Evolutionary conservation across 106 monocot genomes (phyloP).

Genomic region (Dioscorea dumetorum): DNA sequence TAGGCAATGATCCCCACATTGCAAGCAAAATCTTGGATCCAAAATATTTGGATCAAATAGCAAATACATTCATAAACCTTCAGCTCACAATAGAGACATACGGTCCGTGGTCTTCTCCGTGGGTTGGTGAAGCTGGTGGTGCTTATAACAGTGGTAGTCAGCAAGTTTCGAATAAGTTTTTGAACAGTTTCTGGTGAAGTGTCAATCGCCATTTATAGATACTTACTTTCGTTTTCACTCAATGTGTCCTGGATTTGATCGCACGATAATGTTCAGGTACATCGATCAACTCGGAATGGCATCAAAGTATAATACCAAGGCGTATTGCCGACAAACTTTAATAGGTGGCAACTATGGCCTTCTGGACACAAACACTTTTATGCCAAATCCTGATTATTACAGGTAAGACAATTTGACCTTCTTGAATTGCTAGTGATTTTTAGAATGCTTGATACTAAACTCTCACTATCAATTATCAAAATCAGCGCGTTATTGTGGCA

Average conservation of each 20-base stretch:
- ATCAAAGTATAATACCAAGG: constrained; percentile 59
- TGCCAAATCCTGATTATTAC: constrained; percentile 96
- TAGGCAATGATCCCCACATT: constrained; percentile 69
- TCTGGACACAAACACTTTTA: constrained; percentile 61
- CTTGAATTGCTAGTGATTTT: not conserved
- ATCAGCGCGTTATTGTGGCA: constrained; percentile 73
- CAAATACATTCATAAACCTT: constrained; percentile 56
- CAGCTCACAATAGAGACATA: constrained; percentile 47
- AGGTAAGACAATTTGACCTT: constrained; percentile 23
- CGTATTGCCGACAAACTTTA: constrained; percentile 68
- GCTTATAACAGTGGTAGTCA: constrained; percentile 81
- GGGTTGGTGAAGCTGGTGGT: constrained; percentile 97
- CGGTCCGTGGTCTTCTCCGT: constrained; percentile 90
- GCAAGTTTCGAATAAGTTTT: constrained; percentile 65
- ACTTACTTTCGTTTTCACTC: not conserved
- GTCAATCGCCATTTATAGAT: not conserved
- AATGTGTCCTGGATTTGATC: not conserved
- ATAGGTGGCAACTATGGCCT: constrained; percentile 92
- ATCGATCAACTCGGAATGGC: constrained; percentile 92
- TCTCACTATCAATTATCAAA: not conserved
- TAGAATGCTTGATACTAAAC: not conserved
- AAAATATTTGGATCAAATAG: constrained; percentile 36
- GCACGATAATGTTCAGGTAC: constrained; percentile 40
- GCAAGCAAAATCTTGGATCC: constrained; percentile 56
- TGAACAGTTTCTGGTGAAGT: constrained; percentile 84